Base-by-base conservation (phyloP, 108 stramenopile species). In the Skeletonema potamos region DNA sequence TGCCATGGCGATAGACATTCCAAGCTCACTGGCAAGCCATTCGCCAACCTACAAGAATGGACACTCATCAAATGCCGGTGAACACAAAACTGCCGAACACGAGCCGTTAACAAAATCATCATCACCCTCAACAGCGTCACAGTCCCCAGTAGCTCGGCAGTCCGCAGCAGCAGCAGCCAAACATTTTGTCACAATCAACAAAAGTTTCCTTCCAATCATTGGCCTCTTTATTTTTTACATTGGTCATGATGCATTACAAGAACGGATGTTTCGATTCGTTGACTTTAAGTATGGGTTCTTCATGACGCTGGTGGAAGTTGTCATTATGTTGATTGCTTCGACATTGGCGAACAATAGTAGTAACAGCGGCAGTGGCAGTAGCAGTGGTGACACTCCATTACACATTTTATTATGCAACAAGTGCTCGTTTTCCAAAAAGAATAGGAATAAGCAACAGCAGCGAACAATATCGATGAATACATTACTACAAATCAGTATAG, bases 201-300 rank as follows among this genome's bases (percentile, higher is more conserved):
- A 27, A 46, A 6, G 22, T 9, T 5, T 26, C 58, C 68, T 58
- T 11, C 66, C 74, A 17, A 57, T 76, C 1, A 17, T 68, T 12
- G 79, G 79, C 27, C 68, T 80, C n/a, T 80, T 80, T 39, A 18
- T 71, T 5, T 80, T 80, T 54, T 80, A 80, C 79, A 72, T 80
- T 11, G 44, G 30, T 7, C 79, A 80, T 34, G 79, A 80, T 37
- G 79, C 79, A 43, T 37, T 80, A n/a, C 79, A 80, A 54, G 79
- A 80, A 30, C 60, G 68, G 33, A 76, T 74, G 74, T 80, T 80
- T 57, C 74, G 74, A 15, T 62, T 27, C 57, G 74, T 70, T 7
- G 79, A 75, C 2, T 80, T 74, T 36, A 27, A 60, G 5, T 80
- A 61, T 26, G 79, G 79, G 2, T 80, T 75, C 37, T 80, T 80